These are phyloP conservation scores for Phytophthora nicotianae DNA, from an alignment of 352 stramenopile species.

Conservation along the genomic window DNA sequence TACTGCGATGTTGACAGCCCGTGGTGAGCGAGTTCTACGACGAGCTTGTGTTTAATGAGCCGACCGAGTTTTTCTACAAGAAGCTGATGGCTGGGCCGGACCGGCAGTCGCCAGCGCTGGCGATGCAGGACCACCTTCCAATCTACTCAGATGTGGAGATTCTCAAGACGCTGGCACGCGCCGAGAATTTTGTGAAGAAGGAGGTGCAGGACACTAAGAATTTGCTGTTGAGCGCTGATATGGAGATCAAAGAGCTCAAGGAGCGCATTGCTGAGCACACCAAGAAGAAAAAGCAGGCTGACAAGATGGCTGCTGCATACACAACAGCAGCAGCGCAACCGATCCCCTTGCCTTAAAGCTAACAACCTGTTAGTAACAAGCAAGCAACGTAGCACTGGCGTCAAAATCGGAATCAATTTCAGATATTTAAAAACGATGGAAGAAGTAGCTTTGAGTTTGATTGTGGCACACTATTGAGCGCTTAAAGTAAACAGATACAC, in stretches of 20 bases:
- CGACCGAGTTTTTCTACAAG: constrained; percentile 95
- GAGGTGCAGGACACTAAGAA: constrained; percentile 80
- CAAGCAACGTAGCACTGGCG: background rate
- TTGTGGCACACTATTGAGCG: too few relatives aligned
- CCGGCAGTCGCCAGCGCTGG: constrained; percentile 61
- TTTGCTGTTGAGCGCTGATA: constrained; percentile 60
- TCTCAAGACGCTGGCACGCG: constrained; percentile 82
- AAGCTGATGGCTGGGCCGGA: constrained; percentile 84
- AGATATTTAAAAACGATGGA: constrained; percentile 14
- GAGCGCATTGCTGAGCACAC: constrained; percentile 78
- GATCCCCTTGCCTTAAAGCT: constrained; percentile 6
- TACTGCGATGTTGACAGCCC: constrained; percentile 52
- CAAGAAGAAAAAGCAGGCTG: constrained; percentile 74
- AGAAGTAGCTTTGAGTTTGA: too few relatives aligned
- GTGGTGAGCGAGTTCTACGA: constrained; percentile 97
- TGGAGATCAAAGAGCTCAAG: constrained; percentile 79
- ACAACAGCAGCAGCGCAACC: constrained; percentile 8
- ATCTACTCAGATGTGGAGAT: constrained; percentile 91
- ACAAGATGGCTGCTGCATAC: constrained; percentile 48
- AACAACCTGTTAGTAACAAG: background rate
- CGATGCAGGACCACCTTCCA: constrained; percentile 85
- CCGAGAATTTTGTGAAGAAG: constrained; percentile 81
- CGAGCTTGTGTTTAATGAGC: constrained; percentile 98
- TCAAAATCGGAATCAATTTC: background rate
- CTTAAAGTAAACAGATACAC: too few relatives aligned